Evolutionary conservation across 108 stramenopile species (phyloP), one percentile per base, ranked within the genome.

Genomic region (Cylindrotheca fusiformis): DNA sequence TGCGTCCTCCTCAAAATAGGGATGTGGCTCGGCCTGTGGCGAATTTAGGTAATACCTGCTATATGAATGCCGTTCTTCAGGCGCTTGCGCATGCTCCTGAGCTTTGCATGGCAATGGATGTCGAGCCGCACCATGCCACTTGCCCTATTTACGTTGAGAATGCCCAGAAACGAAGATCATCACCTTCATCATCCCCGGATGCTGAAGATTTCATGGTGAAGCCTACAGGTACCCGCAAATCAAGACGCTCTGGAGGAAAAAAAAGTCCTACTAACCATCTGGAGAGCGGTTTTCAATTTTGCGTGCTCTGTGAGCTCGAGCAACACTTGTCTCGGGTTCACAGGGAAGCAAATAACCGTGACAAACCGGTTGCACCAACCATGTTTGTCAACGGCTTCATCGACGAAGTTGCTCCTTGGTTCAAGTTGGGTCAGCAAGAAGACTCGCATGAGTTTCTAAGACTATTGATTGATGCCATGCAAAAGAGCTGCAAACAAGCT

Each of bases 381-480:
- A 62, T 66, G 1, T 90, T 94, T 71, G 89, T 90, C 2, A 56
- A 85, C 52, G 90, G 90, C 0, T 94, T 94, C 54, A 89, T 88
- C 57, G 61, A 75, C 24, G 74, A 91, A 20, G 84, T 97, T 10
- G 93, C 90, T 17, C 91, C 84, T 25, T 89, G 87, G 77, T 97
- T 99, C 67, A 81, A 87, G 45, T 59, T 89, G 12, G 95, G 95
- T 0, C 80, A 91, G 25, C 97, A 99, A 83, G 97, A 99, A 75
- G 99, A 99, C 58, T 92, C 95, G 18, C 99, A 99, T 74, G 99
- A 99, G 68, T 98, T 97, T 69, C 80, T 99, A 14, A 84, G 99
- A 20, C 65, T 97, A 20, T 63, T 99, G 23, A 91, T 99, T 64
- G 96, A 98, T 61, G 91, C 87, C 55, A 94, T 94, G 93, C 89